phyloP scores from a whole-genome alignment of 2,329 filamentous ascomycete species.

The Madurella mycetomatis region DNA sequence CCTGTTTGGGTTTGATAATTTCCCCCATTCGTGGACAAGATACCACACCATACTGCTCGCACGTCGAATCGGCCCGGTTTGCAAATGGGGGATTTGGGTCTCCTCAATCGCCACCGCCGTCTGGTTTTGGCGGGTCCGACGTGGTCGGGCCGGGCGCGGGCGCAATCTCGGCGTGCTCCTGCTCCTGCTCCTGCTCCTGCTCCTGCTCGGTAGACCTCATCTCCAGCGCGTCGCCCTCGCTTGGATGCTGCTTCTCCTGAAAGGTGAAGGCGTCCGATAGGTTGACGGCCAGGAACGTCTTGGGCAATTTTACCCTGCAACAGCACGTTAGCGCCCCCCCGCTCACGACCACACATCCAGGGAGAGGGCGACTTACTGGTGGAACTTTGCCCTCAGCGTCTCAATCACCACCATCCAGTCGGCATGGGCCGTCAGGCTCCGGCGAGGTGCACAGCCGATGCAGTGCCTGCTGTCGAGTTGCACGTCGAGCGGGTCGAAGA shows the following conservation, averaged over 20 bases:
- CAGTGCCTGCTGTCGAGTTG: conserved; percentile 95
- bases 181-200: not conserved
- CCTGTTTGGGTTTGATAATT: not conserved
- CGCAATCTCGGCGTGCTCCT: not conserved
- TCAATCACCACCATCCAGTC: conserved; percentile 98
- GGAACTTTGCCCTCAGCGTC: conserved; percentile 89
- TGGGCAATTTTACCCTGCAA: conserved; percentile 60
- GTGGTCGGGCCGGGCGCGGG: not conserved
- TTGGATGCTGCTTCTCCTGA: conserved; percentile 47
- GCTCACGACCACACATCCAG: not conserved
- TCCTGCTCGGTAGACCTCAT: conserved; percentile 37
- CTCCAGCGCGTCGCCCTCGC: conserved; percentile 41
- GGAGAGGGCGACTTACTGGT: conserved; percentile 63
- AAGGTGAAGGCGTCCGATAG: conserved; percentile 59
- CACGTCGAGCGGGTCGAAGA: conserved; percentile 92
- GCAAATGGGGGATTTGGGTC: not conserved
- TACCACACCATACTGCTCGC: not conserved
- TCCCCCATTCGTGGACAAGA: not conserved
- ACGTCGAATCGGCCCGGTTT: not conserved
- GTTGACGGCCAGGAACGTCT: conserved; percentile 62
- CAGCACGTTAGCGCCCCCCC: conserved; percentile 3
- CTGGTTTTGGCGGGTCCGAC: conserved; percentile 6
- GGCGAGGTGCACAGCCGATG: conserved; percentile 87
- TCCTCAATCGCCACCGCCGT: not conserved
- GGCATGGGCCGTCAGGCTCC: conserved; percentile 82